phyloP scores from a whole-genome alignment of 164 flowering plant species.

The Umbilicus rupestris region DNA sequence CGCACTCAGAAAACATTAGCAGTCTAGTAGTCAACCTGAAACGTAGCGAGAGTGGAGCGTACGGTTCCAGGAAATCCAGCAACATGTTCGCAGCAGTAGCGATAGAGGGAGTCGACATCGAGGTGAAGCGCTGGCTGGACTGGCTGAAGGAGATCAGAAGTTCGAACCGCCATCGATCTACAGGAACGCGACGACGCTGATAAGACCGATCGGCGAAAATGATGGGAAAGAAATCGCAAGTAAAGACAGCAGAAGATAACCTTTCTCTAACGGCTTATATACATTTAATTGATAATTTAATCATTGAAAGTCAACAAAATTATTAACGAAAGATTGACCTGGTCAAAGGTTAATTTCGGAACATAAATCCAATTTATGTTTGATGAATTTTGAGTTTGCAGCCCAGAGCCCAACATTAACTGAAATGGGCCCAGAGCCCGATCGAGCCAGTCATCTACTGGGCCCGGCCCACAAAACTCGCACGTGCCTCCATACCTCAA shows the following conservation, averaged over 20 bases:
- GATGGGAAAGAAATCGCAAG: background rate
- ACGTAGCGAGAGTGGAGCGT: conserved; percentile 38
- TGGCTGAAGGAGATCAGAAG: conserved; percentile 40
- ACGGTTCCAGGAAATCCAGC: conserved; percentile 46
- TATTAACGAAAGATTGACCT: too few species aligned
- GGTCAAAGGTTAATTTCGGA: too few species aligned
- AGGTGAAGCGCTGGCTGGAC: conserved; percentile 34
- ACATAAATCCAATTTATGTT: too few species aligned
- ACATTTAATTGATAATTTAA: too few species aligned
- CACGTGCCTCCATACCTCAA: background rate
- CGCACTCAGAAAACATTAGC: background rate
- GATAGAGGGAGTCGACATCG: conserved; percentile 41
- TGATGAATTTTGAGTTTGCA: too few species aligned
- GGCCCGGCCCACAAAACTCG: too few species aligned
- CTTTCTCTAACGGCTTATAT: too few species aligned
- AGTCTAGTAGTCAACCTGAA: conserved; percentile 32
- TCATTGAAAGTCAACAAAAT: too few species aligned
- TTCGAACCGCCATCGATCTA: conserved; percentile 14
- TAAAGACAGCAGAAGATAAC: too few species aligned
- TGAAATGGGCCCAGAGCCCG: too few species aligned
- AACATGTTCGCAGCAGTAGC: conserved; percentile 48
- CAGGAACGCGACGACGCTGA: background rate
- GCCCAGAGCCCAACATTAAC: too few species aligned
- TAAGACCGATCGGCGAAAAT: background rate
- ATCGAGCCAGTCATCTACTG: too few species aligned